Evolutionary conservation across 2,329 filamentous ascomycete species (phyloP).

Genomic region (Penicillium sp.): DNA sequence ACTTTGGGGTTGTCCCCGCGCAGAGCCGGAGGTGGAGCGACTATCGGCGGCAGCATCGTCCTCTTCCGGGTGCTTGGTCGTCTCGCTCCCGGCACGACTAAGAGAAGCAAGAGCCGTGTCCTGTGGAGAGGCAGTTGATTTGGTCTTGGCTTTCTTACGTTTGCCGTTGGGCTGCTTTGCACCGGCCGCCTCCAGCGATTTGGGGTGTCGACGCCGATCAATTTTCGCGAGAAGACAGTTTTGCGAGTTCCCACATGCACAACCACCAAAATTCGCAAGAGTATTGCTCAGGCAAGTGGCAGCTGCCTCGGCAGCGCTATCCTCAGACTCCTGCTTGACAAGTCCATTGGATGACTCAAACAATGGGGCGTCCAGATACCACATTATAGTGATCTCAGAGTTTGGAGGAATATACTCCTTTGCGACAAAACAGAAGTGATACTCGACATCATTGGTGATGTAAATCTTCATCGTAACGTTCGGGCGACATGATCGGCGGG

Average conservation of each 20-base stretch:
- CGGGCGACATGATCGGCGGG: constrained; percentile 88
- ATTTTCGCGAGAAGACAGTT: constrained; percentile 48
- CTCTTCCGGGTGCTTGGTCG: constrained; percentile 55
- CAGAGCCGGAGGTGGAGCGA: constrained; percentile 62
- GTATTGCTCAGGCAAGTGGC: constrained; percentile 53
- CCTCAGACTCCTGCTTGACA: constrained; percentile 46
- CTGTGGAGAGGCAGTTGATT: constrained; percentile 57
- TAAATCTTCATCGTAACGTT: constrained; percentile 89
- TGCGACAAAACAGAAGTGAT: constrained; percentile 91
- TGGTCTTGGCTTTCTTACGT: constrained; percentile 54
- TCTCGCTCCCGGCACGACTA: constrained; percentile 65
- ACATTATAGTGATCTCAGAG: constrained; percentile 53
- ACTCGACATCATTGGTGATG: constrained; percentile 75
- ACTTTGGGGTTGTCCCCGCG: constrained; percentile 60
- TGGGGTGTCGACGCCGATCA: constrained; percentile 47
- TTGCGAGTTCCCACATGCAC: constrained; percentile 47
- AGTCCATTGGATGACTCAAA: constrained; percentile 43
- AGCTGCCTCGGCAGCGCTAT: constrained; percentile 46
- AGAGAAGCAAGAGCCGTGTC: constrained; percentile 57
- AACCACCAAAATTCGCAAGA: constrained; percentile 54
- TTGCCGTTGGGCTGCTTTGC: constrained; percentile 50
- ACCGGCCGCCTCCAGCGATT: constrained; percentile 32
- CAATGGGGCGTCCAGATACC: constrained; percentile 51
- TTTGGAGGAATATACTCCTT: constrained; percentile 72
- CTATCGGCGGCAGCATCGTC: constrained; percentile 61